Evolutionary conservation across 1,284 basidiomycete species (phyloP).

Genomic region (Rhodotorula sp.): DNA sequence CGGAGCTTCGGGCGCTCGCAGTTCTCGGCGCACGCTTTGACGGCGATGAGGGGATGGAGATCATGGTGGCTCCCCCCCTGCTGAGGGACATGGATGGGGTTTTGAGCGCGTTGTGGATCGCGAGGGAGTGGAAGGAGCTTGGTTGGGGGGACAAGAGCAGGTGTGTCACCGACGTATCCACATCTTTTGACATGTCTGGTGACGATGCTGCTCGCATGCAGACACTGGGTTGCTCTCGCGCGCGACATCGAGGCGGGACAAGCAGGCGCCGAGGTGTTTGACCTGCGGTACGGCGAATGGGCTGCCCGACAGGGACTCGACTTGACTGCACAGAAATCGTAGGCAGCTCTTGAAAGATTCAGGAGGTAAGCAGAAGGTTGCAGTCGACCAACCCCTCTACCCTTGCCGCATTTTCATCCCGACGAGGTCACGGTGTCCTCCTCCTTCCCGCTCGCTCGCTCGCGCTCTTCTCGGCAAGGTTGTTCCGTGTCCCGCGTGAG

Average conservation of each 20-base stretch:
- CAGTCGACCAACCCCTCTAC: neutral
- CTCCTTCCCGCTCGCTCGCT: no score
- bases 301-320: conserved; percentile 1
- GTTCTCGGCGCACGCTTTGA: conserved; percentile 23
- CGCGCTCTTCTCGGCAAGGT: no score
- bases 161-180: conserved; percentile 6
- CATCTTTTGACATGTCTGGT: no score
- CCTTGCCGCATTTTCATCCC: neutral
- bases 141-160: neutral
- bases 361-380: no score
- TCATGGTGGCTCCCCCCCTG: neutral
- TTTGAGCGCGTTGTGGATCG: conserved; percentile 17
- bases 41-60: neutral
- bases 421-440: no score
- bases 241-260: conserved; percentile 28
- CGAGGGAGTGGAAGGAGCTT: neutral
- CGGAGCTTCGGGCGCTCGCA: conserved; percentile 23
- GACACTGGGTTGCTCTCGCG: conserved; percentile 24
- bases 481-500: no score
- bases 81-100: conserved; percentile 26
- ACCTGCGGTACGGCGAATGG: conserved; percentile 16
- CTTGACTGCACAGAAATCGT: neutral
- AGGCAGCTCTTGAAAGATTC: neutral
- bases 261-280: conserved; percentile 26
- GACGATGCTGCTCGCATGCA: neutral